Base-by-base conservation (phyloP, 2,329 filamentous ascomycete species). In the Sphaerulina vaccinii region DNA sequence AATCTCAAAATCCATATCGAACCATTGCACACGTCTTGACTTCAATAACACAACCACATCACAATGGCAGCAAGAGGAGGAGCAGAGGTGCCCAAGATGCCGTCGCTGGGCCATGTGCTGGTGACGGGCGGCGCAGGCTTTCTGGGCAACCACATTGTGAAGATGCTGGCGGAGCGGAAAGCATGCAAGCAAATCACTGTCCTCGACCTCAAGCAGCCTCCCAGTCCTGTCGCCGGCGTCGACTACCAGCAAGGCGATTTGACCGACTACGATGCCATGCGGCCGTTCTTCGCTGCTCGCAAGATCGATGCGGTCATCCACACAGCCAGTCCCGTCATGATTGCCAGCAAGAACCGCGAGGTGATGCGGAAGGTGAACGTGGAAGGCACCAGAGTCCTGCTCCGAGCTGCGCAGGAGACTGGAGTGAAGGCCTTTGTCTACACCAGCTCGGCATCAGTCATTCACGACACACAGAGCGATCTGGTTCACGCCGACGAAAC, bases 371-470 rank as follows among this genome's bases (percentile, higher is more conserved):
- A 72, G 60, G 75, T 79, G 59, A 80, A 79, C 49, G 71, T 80
- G 13, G 69, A 73, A 15, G 78, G 78, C 3, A 80, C 76, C 15
- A 72, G 75, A 62, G 75, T 65, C 44, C 62, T 80, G 44, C 61
- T 80, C 19, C 65, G 73, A 52, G 75, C 70, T 11, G 71, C 77
- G 24, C 71, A 74, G 57, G 71, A 77, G 58, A 67, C 70, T 3
- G 74, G 74, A 2, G 75, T 78, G 36, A 78, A 76, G 65, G 76
- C 74, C 2, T 78, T 80, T 54, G 73, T 81, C 13, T 78, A 78
- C 62, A 79, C 77, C 15, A 78, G 74, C 60, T 75, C 71, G 19
- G 74, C 77, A 5, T 77, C 75, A 36, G 72, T 79, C 18, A 69
- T 79, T 33, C 71, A 75, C 45, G 73, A 76, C 57, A 71, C 68